Percentiles rank a stretch among this genome's conserved stretches.
Evolutionary conservation across 306 rosid genomes (phyloP).

Genomic region (Neltuma alba): DNA sequence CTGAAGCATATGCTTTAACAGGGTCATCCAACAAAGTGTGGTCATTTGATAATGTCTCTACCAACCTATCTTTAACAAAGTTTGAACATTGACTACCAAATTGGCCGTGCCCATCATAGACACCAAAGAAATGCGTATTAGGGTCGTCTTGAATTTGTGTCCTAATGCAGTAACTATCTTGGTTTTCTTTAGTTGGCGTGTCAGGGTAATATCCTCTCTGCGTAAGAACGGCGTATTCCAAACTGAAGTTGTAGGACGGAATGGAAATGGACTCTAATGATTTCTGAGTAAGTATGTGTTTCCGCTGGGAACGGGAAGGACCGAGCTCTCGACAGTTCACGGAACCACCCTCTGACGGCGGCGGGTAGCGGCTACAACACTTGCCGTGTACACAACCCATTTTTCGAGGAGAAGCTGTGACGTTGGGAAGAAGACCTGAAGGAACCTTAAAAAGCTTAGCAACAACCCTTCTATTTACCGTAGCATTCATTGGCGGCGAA

Average conservation of each 20-base stretch:
- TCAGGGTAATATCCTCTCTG: constrained; percentile 98
- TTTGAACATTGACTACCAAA: constrained; percentile 78
- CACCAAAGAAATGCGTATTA: constrained; percentile 86
- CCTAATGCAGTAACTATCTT: constrained; percentile 75
- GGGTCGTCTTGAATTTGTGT: constrained; percentile 80
- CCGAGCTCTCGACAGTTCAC: constrained; percentile 52
- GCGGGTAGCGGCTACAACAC: constrained; percentile 66
- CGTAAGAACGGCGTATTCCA: constrained; percentile 79
- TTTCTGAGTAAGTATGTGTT: constrained; percentile 70
- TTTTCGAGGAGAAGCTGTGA: constrained; percentile 24
- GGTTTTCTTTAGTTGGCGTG: constrained; percentile 78
- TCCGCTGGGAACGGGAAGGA: constrained; percentile 52
- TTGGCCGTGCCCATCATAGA: constrained; percentile 93
- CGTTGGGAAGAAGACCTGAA: constrained; percentile 3
- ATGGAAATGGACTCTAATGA: constrained; percentile 68
- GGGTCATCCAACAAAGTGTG: constrained; percentile 68
- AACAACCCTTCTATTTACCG: constrained; percentile 33
- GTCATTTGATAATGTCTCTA: constrained; percentile 63
- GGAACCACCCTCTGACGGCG: constrained; percentile 60
- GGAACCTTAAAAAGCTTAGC: constrained; percentile 32
- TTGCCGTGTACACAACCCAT: constrained; percentile 94
- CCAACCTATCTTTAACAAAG: constrained; percentile 74
- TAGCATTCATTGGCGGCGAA: background rate
- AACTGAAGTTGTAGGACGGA: constrained; percentile 69
- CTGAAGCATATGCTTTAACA: constrained; percentile 68